These are phyloP conservation scores for Hypholoma sublateritium DNA, from an alignment of 768 basidiomycete species.

Conservation along the genomic window DNA sequence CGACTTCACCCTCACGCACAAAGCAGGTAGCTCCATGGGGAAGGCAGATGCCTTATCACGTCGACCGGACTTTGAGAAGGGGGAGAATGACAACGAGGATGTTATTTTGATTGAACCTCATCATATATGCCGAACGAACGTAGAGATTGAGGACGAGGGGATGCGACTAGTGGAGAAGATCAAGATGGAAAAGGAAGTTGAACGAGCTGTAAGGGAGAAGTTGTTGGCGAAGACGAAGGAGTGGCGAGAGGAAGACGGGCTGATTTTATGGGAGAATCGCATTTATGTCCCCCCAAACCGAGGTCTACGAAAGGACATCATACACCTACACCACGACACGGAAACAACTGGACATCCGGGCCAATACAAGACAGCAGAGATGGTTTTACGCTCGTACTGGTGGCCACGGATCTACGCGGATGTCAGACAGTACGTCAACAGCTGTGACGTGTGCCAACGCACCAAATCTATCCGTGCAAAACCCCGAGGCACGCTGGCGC, in stretches of 20 bases:
- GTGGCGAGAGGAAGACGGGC: background rate
- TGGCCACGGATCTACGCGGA: background rate
- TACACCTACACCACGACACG: background rate
- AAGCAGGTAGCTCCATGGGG: too few relatives aligned
- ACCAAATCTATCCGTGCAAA: background rate
- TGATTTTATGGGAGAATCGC: background rate
- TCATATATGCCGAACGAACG: background rate
- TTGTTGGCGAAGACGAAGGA: background rate
- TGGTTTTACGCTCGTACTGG: background rate
- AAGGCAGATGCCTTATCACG: too few relatives aligned
- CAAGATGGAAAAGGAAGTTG: background rate
- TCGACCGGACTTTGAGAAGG: background rate
- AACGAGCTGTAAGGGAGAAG: background rate
- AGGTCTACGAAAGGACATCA: background rate
- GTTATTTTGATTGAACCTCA: background rate
- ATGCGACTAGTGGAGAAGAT: background rate
- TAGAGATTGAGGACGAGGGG: background rate
- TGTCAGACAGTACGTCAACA: background rate
- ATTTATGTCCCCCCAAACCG: background rate
- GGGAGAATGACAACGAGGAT: background rate
- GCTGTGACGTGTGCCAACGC: conserved; percentile 3
- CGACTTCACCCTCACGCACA: conserved; percentile 20
- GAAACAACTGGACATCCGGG: background rate
- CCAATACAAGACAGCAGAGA: background rate
- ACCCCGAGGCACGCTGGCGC: conserved; percentile 1